These are phyloP conservation scores for Violaceomyces palustris DNA, from an alignment of 1,284 basidiomycete species.

Conservation along the genomic window DNA sequence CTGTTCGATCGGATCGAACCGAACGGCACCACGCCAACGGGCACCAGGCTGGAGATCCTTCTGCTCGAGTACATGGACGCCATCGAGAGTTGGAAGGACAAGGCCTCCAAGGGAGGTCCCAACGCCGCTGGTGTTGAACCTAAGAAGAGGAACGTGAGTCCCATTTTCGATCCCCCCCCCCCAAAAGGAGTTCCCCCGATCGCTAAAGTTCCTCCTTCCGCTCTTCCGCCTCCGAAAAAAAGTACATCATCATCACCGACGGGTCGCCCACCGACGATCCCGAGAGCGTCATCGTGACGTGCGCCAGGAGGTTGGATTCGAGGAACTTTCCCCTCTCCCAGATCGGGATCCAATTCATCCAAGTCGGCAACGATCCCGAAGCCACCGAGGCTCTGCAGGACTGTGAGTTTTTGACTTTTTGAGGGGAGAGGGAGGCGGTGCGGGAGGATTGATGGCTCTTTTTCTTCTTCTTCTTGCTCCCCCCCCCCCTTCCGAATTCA, in stretches of 20 bases:
- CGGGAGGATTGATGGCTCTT: too few relatives aligned
- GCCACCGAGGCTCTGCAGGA: constrained; percentile 57
- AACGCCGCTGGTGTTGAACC: constrained; percentile 1
- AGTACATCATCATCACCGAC: constrained; percentile 20
- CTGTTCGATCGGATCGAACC: constrained; percentile 26
- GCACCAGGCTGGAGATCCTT: constrained; percentile 27
- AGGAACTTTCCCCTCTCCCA: constrained; percentile 57
- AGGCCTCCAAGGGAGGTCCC: background rate
- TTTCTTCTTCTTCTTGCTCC: too few relatives aligned
- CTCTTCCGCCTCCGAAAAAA: too few relatives aligned
- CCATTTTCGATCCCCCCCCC: background rate
- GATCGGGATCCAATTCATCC: constrained; percentile 62
- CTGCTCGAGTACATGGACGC: constrained; percentile 23
- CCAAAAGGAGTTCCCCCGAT: background rate
- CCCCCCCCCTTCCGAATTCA: too few relatives aligned
- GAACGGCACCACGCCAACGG: constrained; percentile 32
- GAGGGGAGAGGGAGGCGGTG: too few relatives aligned
- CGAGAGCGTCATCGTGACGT: constrained; percentile 57
- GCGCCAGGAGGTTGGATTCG: constrained; percentile 58
- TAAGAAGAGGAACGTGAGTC: constrained; percentile 12
- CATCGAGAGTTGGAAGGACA: constrained; percentile 16
- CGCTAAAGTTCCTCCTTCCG: too few relatives aligned
- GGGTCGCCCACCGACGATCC: constrained; percentile 57
- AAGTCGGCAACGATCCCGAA: constrained; percentile 56
- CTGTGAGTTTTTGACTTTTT: constrained; percentile 59